These are phyloP conservation scores for Fusarium lyarnte DNA, from an alignment of 2,329 filamentous ascomycete genomes.

Conservation along the genomic window DNA sequence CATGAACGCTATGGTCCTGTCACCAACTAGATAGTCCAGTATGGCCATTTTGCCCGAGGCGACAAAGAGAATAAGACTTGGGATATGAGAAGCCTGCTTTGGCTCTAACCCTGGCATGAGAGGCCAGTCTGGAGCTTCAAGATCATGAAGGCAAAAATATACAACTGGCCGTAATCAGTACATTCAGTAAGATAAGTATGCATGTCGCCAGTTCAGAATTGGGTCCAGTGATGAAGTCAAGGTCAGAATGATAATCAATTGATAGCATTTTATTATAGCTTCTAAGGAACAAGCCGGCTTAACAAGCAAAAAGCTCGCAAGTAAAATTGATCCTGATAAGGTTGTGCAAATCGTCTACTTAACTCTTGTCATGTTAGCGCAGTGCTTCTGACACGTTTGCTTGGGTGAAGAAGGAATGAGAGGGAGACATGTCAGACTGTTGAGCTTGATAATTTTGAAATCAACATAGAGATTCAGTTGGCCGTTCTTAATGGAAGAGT, in stretches of 20 bases:
- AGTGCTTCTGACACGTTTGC: constrained; percentile 2
- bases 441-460: constrained; percentile 69
- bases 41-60: not conserved
- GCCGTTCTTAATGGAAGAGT: constrained; percentile 71
- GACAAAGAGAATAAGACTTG: not conserved
- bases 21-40: not conserved
- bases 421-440: constrained; percentile 63
- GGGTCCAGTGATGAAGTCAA: not conserved
- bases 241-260: not conserved
- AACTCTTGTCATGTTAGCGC: constrained; percentile 41
- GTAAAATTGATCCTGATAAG: not conserved
- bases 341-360: constrained; percentile 7
- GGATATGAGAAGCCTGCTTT: not conserved
- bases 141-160: not conserved
- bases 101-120: not conserved
- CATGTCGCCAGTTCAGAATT: not conserved
- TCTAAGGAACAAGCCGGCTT: not conserved
- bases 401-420: not conserved
- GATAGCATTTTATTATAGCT: not conserved
- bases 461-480: constrained; percentile 71
- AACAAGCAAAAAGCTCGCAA: not conserved
- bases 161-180: not conserved
- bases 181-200: not conserved
- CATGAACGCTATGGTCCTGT: not conserved
- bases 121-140: not conserved